phyloP scores from a whole-genome alignment of 2,329 filamentous ascomycete genomes.

The Plectosphaerella cucumerina region DNA sequence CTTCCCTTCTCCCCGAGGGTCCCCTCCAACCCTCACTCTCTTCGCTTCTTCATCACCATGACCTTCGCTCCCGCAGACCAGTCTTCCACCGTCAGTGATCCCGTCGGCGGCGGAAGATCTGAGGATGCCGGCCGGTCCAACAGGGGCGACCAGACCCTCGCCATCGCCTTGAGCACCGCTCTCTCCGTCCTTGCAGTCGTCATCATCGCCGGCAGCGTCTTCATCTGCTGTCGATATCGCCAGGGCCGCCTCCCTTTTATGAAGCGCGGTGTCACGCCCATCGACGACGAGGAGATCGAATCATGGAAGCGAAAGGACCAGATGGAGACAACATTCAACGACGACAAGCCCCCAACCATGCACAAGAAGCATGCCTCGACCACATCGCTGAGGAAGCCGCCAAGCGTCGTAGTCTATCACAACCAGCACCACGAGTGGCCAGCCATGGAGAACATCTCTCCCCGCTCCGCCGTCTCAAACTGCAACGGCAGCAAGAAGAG shows the following conservation, averaged over 20 bases:
- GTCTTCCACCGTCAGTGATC: slow-evolving; percentile 5
- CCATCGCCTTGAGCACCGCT: slow-evolving; percentile 47
- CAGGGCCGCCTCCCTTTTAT: slow-evolving; percentile 38
- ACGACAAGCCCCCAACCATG: slow-evolving; percentile 7
- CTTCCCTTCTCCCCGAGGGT: background rate
- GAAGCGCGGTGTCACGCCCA: slow-evolving; percentile 54
- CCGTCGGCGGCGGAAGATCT: background rate
- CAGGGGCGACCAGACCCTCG: slow-evolving; percentile 33
- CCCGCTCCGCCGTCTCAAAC: slow-evolving; percentile 7
- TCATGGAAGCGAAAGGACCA: slow-evolving; percentile 50
- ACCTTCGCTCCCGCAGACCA: background rate
- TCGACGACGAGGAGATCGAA: slow-evolving; percentile 62
- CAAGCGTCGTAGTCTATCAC: slow-evolving; percentile 51
- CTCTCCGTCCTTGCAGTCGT: slow-evolving; percentile 41
- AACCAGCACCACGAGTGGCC: slow-evolving; percentile 6
- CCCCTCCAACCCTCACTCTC: background rate
- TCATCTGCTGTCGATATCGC: slow-evolving; percentile 34
- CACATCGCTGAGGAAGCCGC: slow-evolving; percentile 36
- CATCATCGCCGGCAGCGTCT: slow-evolving; percentile 25
- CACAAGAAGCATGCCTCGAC: slow-evolving; percentile 29
- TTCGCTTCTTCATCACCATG: background rate
- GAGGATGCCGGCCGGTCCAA: background rate
- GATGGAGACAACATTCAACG: slow-evolving; percentile 18
- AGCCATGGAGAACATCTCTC: slow-evolving; percentile 5
- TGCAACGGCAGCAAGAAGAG: slow-evolving; percentile 30